These are phyloP conservation scores for Boletus tylopilopsis DNA, from an alignment of 768 basidiomycete genomes.

Conservation along the genomic window DNA sequence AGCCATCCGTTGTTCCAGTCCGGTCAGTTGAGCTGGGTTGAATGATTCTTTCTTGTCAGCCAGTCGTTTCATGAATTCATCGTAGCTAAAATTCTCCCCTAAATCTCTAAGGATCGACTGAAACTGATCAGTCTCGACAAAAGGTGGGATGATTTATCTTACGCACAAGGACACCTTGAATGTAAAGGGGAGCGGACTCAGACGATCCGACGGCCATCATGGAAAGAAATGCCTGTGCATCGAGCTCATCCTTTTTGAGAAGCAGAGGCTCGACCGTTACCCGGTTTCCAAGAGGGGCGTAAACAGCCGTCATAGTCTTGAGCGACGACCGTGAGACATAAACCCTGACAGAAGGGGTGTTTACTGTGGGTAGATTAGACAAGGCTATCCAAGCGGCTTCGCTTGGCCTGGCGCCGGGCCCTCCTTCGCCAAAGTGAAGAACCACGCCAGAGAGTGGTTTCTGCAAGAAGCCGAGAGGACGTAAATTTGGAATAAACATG, in stretches of 20 bases:
- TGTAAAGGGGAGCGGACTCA: constrained; percentile 61
- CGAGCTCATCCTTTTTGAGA: constrained; percentile 58
- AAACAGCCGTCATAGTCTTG: constrained; percentile 56
- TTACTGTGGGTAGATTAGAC: constrained; percentile 31
- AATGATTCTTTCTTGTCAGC: constrained; percentile 47
- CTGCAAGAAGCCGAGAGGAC: constrained; percentile 46
- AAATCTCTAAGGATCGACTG: constrained; percentile 61
- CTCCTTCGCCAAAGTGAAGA: constrained; percentile 69
- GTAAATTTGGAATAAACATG: constrained; percentile 56
- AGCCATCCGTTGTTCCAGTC: constrained; percentile 61
- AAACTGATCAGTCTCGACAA: constrained; percentile 7
- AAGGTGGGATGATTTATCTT: constrained; percentile 18
- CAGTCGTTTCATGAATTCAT: constrained; percentile 45
- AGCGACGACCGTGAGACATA: constrained; percentile 61
- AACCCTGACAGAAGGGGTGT: constrained; percentile 38
- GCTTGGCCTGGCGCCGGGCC: constrained; percentile 50
- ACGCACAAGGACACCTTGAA: constrained; percentile 68
- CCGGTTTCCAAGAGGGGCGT: constrained; percentile 45
- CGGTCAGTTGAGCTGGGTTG: constrained; percentile 51
- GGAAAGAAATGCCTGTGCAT: constrained; percentile 63
- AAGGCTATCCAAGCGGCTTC: constrained; percentile 63
- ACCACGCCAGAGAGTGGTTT: constrained; percentile 61
- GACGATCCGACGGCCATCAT: constrained; percentile 71
- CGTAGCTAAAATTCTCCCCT: constrained; percentile 55
- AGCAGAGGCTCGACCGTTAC: constrained; percentile 53